phyloP scores from a whole-genome alignment of 768 basidiomycete species.

The Tulasnella calospora region DNA sequence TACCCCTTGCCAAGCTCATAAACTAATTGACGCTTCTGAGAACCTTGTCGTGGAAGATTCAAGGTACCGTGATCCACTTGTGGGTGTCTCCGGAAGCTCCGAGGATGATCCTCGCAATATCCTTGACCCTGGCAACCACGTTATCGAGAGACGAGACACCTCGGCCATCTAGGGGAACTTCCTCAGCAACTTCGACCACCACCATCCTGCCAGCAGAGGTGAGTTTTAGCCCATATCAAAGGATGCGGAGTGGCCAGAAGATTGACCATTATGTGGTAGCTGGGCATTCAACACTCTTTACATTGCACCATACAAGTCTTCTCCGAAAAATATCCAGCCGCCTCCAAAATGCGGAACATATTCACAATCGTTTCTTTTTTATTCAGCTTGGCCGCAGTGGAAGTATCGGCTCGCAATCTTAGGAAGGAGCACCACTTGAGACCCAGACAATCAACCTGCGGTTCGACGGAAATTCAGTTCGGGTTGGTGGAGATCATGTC shows the following conservation, averaged over 20 bases:
- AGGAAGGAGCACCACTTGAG: not conserved
- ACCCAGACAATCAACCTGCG: not conserved
- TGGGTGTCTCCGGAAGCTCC: not conserved
- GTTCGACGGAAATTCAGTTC: conserved; percentile 16
- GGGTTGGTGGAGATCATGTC: not conserved
- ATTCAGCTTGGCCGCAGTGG: not conserved
- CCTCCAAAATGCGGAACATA: not conserved
- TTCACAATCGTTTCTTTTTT: not conserved
- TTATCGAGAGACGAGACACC: conserved; percentile 7
- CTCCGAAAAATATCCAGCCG: not conserved
- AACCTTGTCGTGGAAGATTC: not conserved
- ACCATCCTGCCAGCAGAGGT: not conserved
- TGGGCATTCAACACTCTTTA: not conserved
- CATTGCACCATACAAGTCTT: not conserved
- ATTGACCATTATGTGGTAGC: not conserved
- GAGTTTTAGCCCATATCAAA: not conserved
- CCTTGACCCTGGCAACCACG: conserved; percentile 1
- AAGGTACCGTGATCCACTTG: not conserved
- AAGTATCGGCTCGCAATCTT: not conserved
- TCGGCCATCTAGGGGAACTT: not conserved
- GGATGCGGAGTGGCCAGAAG: not conserved
- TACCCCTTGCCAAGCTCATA: not conserved
- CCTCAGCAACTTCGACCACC: not conserved
- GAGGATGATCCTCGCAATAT: conserved; percentile 1
- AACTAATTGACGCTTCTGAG: not conserved